Evolutionary conservation across 345 rosid genomes (phyloP), one percentile per base, ranked within the genome.

Genomic region (Citrus maxima): DNA sequence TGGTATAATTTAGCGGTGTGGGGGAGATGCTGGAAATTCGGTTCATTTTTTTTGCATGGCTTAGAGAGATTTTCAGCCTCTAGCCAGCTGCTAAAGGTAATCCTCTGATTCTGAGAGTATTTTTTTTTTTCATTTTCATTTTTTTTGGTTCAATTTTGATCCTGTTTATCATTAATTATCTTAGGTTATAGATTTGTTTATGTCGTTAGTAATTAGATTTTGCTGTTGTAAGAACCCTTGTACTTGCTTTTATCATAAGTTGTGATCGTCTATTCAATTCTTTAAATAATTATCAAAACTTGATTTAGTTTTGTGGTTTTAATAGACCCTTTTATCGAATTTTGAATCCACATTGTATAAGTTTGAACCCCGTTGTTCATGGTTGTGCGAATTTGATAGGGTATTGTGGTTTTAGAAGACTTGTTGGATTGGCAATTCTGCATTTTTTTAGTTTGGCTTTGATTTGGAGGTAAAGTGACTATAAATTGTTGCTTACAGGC

Each of bases 11-110:
- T 46, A 72, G 79, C 80, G 80, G 86, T 61, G 73, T 25, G 70
- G 78, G 75, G 64, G 79, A 62, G 79, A 66, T 83, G 87, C 86
- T 82, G 77, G 78, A 85, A 80, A 77, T 74, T 63, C 85, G 87
- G 78, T 70, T 22, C 74, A 25, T 66, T 16, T 72, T 72, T 59
- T 69, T 83, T 74, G 35, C 84, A 70, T 80, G 86, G 84, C 55
- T 28, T 81, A 51, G 84, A 60, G 73, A 60, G 61, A 78, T 84
- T 82, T 78, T 79, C 84, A 74, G 78, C 83, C 77, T 84, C 89
- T 69, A 81, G 59, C 79, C 83, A 62, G 79, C 84, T 74, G 83
- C 78, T 72, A 70, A 79, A 51, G 80, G 78, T 58, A 74, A 67
- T 82, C 81, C 65, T 87, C 62, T 60, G 65, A 75, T 60, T 86